Base-by-base conservation (phyloP, 768 basidiomycete genomes). In the Mycena albidolilacea region DNA sequence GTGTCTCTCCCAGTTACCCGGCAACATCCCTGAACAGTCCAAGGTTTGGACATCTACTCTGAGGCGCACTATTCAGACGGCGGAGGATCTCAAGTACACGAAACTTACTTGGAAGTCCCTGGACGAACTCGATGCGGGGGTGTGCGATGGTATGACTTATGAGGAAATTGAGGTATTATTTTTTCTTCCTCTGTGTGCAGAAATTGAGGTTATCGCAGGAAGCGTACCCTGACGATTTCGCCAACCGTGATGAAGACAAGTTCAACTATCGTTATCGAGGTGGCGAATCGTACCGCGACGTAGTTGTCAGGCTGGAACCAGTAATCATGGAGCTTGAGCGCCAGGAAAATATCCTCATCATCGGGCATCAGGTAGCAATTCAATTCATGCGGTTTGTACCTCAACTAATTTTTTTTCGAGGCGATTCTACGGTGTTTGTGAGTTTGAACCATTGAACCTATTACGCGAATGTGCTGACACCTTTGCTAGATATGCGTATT, bases 1-100 rank as follows among this genome's bases (percentile, higher is more conserved):
- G 39, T 35, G 15, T 62, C 62, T 43, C n/a, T 59, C 69, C 19
- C 14, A 30, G 57, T 62, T 37, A 57, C 44, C 73, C 41, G 39
- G 7, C 62, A 19, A 69, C 55, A 43, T 66, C 7, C 30, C 64
- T 72, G 19, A 72, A 62, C 38, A 44, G 43, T 10, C 35, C 8
- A 74, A 97, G 95, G 95, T 99, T 38, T 99, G 98, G 98, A 99
- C 98, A 4, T 99, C 97, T n/a, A 99, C 98, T 0, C 86, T 99
- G 63, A 88, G 92, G 72, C 89, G 97, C 35, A 99, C 97, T 19
- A 94, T 95, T 19, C 96, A 98, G 80, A 99, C 97, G 0, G 97
- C 90, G 4, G 88, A 92, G 48, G 77, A 89, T 73, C 86, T 99
- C 19, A 91, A 93, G 1, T 98, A 96, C 79, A 87, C 92, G 58